These are phyloP conservation scores for Baorangia bicolor DNA, from an alignment of 768 basidiomycete species.

Conservation along the genomic window DNA sequence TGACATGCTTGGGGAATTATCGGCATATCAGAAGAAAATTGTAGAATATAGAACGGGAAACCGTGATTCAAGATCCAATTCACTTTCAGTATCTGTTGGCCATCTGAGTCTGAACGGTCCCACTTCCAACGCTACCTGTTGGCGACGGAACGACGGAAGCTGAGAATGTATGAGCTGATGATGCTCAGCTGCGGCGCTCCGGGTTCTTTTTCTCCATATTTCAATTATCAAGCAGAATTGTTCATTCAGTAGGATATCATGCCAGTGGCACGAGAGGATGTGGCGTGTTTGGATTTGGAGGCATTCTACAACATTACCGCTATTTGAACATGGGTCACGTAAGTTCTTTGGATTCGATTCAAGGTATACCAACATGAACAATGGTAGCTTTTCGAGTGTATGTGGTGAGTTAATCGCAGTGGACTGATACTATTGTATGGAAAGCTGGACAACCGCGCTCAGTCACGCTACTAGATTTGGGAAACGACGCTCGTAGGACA, in stretches of 20 bases:
- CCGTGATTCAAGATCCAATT: background rate
- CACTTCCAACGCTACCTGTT: background rate
- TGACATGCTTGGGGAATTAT: background rate
- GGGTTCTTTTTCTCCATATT: background rate
- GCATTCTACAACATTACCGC: constrained; percentile 24
- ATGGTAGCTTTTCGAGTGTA: too few species aligned
- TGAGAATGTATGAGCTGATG: background rate
- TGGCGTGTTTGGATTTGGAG: background rate
- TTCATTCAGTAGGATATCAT: background rate
- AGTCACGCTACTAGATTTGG: too few species aligned
- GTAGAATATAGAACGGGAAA: background rate
- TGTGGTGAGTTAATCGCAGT: too few species aligned
- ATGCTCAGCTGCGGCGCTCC: background rate
- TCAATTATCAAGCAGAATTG: background rate
- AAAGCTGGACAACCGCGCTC: too few species aligned
- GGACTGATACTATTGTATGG: too few species aligned
- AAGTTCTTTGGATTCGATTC: constrained; percentile 1
- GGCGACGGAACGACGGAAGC: background rate
- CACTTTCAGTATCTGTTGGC: background rate
- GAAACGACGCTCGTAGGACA: too few species aligned
- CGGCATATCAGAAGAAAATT: background rate
- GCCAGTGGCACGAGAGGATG: background rate
- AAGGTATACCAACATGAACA: background rate
- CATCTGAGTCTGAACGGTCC: too few species aligned
- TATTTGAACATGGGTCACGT: constrained; percentile 53